phyloP scores from a whole-genome alignment of 208 protist species.

The Leishmania gerbilli region DNA sequence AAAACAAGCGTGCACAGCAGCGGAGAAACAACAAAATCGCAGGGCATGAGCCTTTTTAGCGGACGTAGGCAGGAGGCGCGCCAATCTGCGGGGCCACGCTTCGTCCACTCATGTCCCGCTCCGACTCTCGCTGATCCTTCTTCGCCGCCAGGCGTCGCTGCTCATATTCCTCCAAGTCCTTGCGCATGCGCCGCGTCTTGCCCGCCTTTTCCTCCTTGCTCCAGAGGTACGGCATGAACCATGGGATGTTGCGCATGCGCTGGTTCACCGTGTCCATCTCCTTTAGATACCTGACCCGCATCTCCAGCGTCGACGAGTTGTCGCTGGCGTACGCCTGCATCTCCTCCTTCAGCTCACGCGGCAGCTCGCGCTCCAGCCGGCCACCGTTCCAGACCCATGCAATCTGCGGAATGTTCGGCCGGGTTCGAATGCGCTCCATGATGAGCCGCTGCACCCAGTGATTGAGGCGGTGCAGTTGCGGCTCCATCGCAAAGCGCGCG shows the following conservation, averaged over 20 bases:
- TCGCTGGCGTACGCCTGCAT: slow-evolving; percentile 73
- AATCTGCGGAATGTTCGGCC: slow-evolving; percentile 85
- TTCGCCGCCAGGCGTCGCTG: slow-evolving; percentile 40
- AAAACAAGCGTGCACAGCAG: neutral
- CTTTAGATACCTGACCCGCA: slow-evolving; percentile 88
- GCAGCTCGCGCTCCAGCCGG: slow-evolving; percentile 78
- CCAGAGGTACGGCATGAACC: slow-evolving; percentile 95
- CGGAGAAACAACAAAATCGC: neutral
- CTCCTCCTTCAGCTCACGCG: slow-evolving; percentile 66
- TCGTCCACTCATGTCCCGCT: slow-evolving; percentile 31
- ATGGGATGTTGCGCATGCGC: slow-evolving; percentile 89
- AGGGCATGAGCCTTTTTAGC: slow-evolving; percentile 26
- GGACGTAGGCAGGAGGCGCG: slow-evolving; percentile 79
- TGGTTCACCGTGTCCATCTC: slow-evolving; percentile 91
- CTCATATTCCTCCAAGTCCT: slow-evolving; percentile 80
- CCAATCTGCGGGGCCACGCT: slow-evolving; percentile 67
- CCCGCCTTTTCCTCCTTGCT: slow-evolving; percentile 87
- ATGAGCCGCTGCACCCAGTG: slow-evolving; percentile 88
- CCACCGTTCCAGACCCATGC: slow-evolving; percentile 90
- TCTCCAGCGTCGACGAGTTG: slow-evolving; percentile 68
- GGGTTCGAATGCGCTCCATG: slow-evolving; percentile 72
- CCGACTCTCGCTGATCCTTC: slow-evolving; percentile 19
- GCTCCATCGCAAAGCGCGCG: slow-evolving; percentile 86
- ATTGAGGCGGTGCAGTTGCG: slow-evolving; percentile 81
- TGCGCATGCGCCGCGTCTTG: slow-evolving; percentile 69